These are phyloP conservation scores for Kazachstania sp. DNA, from an alignment of 1,139 yeast species.

Conservation along the genomic window DNA sequence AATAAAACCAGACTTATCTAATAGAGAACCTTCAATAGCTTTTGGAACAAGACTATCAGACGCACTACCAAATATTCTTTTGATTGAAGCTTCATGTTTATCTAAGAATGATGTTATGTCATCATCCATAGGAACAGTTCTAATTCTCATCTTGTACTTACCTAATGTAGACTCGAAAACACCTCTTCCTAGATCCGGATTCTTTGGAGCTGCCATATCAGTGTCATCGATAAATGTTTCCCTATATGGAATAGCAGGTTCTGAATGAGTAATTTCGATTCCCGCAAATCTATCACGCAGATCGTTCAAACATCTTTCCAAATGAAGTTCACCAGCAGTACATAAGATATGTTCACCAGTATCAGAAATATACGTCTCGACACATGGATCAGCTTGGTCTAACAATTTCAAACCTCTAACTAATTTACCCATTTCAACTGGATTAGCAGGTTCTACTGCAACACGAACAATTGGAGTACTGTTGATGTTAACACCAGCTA, in stretches of 20 bases:
- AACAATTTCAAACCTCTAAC: conserved; percentile 72
- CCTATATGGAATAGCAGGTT: conserved; percentile 90
- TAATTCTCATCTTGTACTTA: conserved; percentile 38
- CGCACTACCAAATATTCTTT: conserved; percentile 21
- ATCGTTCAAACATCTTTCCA: conserved; percentile 86
- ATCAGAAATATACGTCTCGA: conserved; percentile 75
- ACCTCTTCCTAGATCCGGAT: conserved; percentile 37
- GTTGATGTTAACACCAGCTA: conserved; percentile 60
- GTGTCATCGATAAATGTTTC: conserved; percentile 59
- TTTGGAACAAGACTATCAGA: conserved; percentile 14
- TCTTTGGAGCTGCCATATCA: conserved; percentile 40
- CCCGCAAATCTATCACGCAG: conserved; percentile 87
- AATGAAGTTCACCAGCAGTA: conserved; percentile 92
- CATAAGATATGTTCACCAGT: conserved; percentile 87
- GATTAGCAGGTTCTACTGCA: conserved; percentile 88
- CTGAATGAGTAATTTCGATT: conserved; percentile 75
- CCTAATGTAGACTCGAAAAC: conserved; percentile 39
- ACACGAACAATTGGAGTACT: conserved; percentile 87
- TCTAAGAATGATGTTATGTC: conserved; percentile 44
- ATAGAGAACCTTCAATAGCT: conserved; percentile 8
- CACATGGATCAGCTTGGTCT: conserved; percentile 88
- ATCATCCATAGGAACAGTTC: conserved; percentile 51
- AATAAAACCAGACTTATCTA: conserved; percentile 29
- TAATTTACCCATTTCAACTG: conserved; percentile 64
- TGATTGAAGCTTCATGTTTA: conserved; percentile 38